Evolutionary conservation across 139 green algal genomes (phyloP).

Genomic region (Auxenochlorella protothecoides): DNA sequence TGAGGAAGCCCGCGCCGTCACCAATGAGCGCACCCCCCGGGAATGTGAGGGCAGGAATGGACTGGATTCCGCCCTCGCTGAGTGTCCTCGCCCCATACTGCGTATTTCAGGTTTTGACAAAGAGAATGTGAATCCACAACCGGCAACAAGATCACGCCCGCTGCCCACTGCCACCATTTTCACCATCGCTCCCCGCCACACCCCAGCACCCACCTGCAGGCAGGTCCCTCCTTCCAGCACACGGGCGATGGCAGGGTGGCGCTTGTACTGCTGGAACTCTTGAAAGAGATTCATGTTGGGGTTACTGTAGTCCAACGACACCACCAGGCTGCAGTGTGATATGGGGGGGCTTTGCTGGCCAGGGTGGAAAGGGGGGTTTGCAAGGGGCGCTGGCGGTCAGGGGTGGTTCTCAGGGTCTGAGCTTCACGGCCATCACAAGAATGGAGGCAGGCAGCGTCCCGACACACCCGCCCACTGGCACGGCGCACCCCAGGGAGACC

Average conservation of each 20-base stretch:
- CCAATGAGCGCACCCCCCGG: constrained; percentile 84
- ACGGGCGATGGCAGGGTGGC: constrained; percentile 57
- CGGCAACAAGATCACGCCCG: too few relatives aligned
- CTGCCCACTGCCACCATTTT: too few relatives aligned
- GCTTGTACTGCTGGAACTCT: constrained; percentile 83
- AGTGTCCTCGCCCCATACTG: constrained; percentile 83
- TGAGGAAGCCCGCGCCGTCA: constrained; percentile 86
- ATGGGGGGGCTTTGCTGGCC: too few relatives aligned
- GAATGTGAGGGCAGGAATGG: constrained; percentile 74
- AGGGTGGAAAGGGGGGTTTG: too few relatives aligned
- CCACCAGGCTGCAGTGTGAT: constrained; percentile 40
- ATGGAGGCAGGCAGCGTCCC: not conserved
- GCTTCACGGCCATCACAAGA: not conserved
- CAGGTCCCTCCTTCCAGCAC: constrained; percentile 76
- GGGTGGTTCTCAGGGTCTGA: not conserved
- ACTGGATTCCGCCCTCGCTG: constrained; percentile 87
- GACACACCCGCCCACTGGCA: not conserved
- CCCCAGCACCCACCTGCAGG: constrained; percentile 25
- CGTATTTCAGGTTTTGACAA: not conserved
- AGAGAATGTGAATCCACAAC: too few relatives aligned
- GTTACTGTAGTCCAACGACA: constrained; percentile 83
- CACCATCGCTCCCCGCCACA: too few relatives aligned
- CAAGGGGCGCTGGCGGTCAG: not conserved
- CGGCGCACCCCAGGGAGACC: constrained; percentile 58
- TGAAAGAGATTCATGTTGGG: constrained; percentile 66